Conservation (phyloP, 495 filamentous ascomycete species). For the Hypoxylon subgilvum region DNA sequence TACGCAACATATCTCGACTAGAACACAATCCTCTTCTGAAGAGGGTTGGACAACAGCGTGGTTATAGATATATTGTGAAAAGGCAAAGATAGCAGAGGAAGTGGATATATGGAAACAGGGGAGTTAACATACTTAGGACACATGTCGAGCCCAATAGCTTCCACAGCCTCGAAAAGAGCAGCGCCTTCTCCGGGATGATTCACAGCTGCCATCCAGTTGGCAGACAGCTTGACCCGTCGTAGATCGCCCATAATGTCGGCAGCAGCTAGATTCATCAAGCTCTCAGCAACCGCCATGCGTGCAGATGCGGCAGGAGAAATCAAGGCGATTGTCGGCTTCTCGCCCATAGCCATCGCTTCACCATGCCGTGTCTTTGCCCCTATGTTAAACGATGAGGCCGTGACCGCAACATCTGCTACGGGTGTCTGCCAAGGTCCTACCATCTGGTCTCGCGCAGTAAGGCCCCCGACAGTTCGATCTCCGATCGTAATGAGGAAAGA, state of each 20-base stretch:
- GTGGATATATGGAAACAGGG: neutral
- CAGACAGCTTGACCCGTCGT: constrained; percentile 80
- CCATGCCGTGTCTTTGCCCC: constrained; percentile 72
- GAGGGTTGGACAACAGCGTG: too few species aligned
- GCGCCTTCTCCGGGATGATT: constrained; percentile 94
- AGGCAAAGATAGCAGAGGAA: neutral
- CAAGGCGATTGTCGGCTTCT: constrained; percentile 87
- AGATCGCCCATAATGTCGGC: constrained; percentile 80
- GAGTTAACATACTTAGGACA: constrained; percentile 66
- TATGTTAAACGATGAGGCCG: constrained; percentile 75
- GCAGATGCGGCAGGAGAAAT: constrained; percentile 94
- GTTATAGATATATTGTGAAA: too few species aligned
- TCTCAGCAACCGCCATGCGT: constrained; percentile 94
- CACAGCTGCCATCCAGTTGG: constrained; percentile 98
- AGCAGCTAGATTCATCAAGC: constrained; percentile 88
- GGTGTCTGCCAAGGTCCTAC: constrained; percentile 97
- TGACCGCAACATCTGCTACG: constrained; percentile 91
- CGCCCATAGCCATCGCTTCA: constrained; percentile 97
- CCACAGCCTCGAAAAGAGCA: constrained; percentile 90
- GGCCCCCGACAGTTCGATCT: constrained; percentile 87
- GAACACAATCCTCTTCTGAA: neutral
- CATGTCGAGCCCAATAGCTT: constrained; percentile 89
- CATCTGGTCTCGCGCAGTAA: constrained; percentile 91
- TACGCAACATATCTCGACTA: neutral
- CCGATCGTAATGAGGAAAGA: constrained; percentile 97